Evolutionary conservation across 441 rosid species (phyloP).

Genomic region (Euphorbia celastroides): DNA sequence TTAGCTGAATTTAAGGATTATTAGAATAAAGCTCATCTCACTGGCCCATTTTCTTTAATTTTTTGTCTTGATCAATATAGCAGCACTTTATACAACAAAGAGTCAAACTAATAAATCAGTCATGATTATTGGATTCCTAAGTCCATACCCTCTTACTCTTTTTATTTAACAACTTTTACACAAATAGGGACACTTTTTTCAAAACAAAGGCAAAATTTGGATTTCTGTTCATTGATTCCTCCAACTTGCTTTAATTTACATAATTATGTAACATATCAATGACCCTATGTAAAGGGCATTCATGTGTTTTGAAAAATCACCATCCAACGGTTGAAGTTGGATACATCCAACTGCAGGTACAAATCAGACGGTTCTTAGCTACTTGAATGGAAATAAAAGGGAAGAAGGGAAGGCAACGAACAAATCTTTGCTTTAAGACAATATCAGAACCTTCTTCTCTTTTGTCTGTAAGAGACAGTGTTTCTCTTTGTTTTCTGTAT

Average conservation of each 20-base stretch:
- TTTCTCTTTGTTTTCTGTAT: slow-evolving; percentile 23
- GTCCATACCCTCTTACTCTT: slow-evolving; percentile 8
- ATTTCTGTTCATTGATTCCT: slow-evolving; percentile 14
- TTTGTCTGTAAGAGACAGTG: slow-evolving; percentile 22
- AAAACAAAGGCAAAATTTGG: slow-evolving; percentile 21
- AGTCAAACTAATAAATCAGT: slow-evolving; percentile 29
- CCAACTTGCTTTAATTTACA: not conserved
- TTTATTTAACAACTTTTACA: slow-evolving; percentile 16
- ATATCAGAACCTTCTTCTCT: slow-evolving; percentile 13
- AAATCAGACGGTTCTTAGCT: not conserved
- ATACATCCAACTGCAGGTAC: not conserved
- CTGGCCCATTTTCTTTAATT: slow-evolving; percentile 31
- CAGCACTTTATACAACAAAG: slow-evolving; percentile 39
- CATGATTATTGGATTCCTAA: slow-evolving; percentile 29
- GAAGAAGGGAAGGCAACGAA: slow-evolving; percentile 12
- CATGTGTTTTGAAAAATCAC: not conserved
- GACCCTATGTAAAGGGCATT: not conserved
- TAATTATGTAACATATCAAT: not conserved
- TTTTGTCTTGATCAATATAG: slow-evolving; percentile 42
- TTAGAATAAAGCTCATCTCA: slow-evolving; percentile 16
- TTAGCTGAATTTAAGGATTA: slow-evolving; percentile 7
- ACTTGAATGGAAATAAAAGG: not conserved
- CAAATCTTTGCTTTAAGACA: slow-evolving; percentile 20
- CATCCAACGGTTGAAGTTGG: not conserved
- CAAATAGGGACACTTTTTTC: slow-evolving; percentile 13